Evolutionary conservation across 2,329 filamentous ascomycete genomes (phyloP).

Genomic region (Microdochium trichocladiopsis): DNA sequence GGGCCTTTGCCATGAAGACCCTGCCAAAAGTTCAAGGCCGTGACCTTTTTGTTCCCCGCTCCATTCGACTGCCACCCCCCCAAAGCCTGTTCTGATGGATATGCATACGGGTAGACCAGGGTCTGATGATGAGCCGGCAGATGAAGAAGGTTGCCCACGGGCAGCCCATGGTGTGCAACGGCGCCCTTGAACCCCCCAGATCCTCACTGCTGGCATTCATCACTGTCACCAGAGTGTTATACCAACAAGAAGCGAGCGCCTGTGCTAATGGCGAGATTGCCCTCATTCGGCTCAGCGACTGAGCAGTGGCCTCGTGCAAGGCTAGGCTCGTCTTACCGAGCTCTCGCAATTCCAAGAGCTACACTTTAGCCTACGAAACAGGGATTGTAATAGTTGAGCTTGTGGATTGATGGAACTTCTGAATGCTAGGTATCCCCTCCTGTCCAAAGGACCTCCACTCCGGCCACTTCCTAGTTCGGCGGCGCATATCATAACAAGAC

Average conservation of each 20-base stretch:
- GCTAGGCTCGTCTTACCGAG: no score
- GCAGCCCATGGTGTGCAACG: neutral
- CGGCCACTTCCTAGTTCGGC: constrained; percentile 1
- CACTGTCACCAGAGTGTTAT: no score
- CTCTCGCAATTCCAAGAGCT: neutral
- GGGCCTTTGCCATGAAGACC: neutral
- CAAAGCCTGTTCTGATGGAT: neutral
- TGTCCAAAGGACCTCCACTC: neutral
- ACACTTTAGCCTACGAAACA: neutral
- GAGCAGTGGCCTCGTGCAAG: no score
- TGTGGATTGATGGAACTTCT: neutral
- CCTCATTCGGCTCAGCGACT: no score
- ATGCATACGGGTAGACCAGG: neutral
- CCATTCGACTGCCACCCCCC: neutral
- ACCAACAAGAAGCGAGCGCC: no score
- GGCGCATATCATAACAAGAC: neutral
- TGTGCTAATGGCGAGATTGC: no score
- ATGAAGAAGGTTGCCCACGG: neutral
- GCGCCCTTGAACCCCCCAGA: neutral
- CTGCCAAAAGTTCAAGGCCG: neutral
- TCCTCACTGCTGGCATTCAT: neutral
- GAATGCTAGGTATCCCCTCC: neutral
- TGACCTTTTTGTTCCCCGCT: neutral
- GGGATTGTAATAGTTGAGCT: neutral
- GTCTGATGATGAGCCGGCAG: neutral